These are phyloP conservation scores for Fusarium abutilonis DNA, from an alignment of 2,329 filamentous ascomycete species.

Conservation along the genomic window DNA sequence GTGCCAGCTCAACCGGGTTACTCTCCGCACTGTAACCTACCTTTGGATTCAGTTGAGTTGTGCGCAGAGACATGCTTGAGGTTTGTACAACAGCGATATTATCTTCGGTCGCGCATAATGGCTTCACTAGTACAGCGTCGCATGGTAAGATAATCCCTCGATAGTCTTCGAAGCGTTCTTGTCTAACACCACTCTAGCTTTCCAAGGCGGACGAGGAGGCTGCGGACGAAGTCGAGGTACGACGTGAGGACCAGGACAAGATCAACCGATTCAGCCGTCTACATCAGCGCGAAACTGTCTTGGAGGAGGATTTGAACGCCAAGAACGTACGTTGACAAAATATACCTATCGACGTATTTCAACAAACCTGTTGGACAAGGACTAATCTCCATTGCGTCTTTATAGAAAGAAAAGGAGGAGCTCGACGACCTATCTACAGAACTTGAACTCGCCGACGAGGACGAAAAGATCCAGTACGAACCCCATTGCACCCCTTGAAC, in stretches of 20 bases:
- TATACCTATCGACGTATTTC: no score
- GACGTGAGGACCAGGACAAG: conserved; percentile 96
- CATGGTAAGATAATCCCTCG: conserved; percentile 59
- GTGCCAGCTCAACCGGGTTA: conserved; percentile 11
- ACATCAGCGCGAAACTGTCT: conserved; percentile 81
- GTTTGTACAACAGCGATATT: conserved; percentile 27
- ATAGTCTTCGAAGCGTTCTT: accelerated
- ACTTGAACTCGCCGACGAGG: conserved; percentile 93
- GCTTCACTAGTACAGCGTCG: conserved; percentile 65
- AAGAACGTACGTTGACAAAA: conserved; percentile 75
- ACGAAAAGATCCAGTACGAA: conserved; percentile 88
- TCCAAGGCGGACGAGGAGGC: conserved; percentile 91
- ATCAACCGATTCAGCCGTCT: conserved; percentile 98
- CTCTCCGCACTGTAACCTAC: conserved; percentile 43
- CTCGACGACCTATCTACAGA: conserved; percentile 92
- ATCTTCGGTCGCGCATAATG: conserved; percentile 45
- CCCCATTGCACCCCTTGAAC: background rate
- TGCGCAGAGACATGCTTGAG: conserved; percentile 21
- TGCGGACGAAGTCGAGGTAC: conserved; percentile 88
- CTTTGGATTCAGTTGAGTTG: conserved; percentile 32
- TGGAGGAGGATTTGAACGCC: conserved; percentile 82
- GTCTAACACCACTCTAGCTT: conserved; percentile 66
- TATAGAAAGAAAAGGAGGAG: conserved; percentile 97
- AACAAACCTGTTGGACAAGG: background rate
- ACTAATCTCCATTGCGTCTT: conserved; percentile 36